Evolutionary conservation across 345 rosid genomes (phyloP).

Genomic region (Eucalyptus microcorys): DNA sequence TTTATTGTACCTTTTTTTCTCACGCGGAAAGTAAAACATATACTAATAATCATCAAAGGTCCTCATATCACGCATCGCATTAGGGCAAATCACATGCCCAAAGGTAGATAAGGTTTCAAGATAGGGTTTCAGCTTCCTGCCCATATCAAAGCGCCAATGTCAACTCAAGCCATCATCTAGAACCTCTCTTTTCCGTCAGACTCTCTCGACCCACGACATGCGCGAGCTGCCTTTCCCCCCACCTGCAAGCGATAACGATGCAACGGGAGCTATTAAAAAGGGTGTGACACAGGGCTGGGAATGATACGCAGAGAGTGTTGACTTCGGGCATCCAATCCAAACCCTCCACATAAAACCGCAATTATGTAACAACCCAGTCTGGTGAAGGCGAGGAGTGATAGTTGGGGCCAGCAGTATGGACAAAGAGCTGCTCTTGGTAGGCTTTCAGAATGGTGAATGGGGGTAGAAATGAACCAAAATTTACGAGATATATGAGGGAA

Average conservation of each 20-base stretch:
- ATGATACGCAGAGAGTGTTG: not conserved
- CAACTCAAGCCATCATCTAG: not conserved
- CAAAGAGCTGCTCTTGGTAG: not conserved
- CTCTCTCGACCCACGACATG: not conserved
- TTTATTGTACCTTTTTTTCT: not conserved
- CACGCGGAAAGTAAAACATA: not conserved
- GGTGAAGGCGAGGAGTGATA: not conserved
- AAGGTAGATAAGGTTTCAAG: not conserved
- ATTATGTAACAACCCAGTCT: not conserved
- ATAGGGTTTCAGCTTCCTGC: not conserved
- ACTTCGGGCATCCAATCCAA: not conserved
- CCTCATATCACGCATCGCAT: not conserved
- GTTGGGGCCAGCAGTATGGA: not conserved
- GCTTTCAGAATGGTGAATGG: not conserved
- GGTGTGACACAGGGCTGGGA: not conserved
- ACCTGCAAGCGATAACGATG: not conserved
- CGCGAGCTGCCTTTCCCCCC: not conserved
- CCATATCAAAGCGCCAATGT: not conserved
- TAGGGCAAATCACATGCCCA: not conserved
- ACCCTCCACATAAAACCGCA: not conserved
- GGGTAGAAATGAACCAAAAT: not conserved
- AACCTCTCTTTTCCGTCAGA: not conserved
- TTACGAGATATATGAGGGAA: no score
- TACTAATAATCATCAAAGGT: not conserved
- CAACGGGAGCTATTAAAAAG: not conserved